Evolutionary conservation across 2,329 filamentous ascomycete genomes (phyloP).

Genomic region (Microdochium trichocladiopsis): DNA sequence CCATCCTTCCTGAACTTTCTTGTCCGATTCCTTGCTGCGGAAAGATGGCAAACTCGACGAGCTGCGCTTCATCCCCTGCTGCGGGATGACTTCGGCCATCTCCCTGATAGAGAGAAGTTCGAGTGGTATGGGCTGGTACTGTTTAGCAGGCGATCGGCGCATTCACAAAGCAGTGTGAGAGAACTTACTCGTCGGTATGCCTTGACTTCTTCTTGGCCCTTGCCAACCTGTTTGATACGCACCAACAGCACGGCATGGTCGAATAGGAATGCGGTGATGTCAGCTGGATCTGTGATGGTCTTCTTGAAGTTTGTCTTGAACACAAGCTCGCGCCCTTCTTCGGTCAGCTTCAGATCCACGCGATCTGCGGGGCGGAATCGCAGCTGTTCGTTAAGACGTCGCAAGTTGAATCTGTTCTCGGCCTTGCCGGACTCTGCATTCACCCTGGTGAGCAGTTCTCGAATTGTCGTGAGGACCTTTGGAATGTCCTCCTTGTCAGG

Average conservation of each 20-base stretch:
- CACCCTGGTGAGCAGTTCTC: conserved; percentile 78
- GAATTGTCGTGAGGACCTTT: conserved; percentile 79
- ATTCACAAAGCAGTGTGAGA: conserved; percentile 2
- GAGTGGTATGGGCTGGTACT: conserved; percentile 73
- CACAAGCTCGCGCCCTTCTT: conserved; percentile 85
- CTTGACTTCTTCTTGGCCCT: conserved; percentile 82
- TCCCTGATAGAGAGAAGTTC: conserved; percentile 90
- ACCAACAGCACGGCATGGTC: conserved; percentile 93
- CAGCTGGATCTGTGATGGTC: conserved; percentile 75
- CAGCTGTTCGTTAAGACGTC: conserved; percentile 84
- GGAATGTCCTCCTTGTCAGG: conserved; percentile 90
- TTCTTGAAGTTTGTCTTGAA: conserved; percentile 96
- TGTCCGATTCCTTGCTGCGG: conserved; percentile 37
- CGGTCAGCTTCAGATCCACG: conserved; percentile 89
- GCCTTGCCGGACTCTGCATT: conserved; percentile 95
- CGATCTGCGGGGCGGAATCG: conserved; percentile 86
- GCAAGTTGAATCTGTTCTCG: conserved; percentile 94
- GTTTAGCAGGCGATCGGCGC: not conserved
- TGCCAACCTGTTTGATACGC: conserved; percentile 84
- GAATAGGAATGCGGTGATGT: conserved; percentile 92
- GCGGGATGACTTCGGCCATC: conserved; percentile 93
- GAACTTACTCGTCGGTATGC: conserved; percentile 68
- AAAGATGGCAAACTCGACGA: conserved; percentile 69
- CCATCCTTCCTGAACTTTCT: conserved; percentile 68
- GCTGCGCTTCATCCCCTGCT: conserved; percentile 73